Base-by-base conservation (phyloP, 2,329 filamentous ascomycete genomes). In the Ophiostoma ips region DNA sequence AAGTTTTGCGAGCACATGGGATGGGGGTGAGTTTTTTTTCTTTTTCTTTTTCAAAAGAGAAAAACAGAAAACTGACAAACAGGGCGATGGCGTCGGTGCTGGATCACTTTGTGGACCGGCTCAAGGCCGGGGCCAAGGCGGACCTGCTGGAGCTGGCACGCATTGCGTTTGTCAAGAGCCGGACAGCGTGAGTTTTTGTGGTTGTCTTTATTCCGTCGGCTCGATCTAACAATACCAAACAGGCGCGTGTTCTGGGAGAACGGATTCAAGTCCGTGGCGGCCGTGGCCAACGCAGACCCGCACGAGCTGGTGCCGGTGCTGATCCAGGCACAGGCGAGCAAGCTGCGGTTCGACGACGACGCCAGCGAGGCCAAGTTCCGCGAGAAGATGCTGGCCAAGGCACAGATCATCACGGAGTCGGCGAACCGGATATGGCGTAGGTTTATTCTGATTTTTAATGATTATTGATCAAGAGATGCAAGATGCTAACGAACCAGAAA, bases 1-100 rank as follows among this genome's bases (percentile, higher is more conserved):
- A 87, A 84, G 56, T 88, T 88, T 59, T 88, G 84, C 59, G 73
- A 86, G 56, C 73, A 77, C 16, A 87, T 89, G 84, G 78, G 74
- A 2, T 87, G 83, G 82, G 76, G 75, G 40, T 43, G 13, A 43
- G 40, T 72, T 64, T 31, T 15, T 30, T 10, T 16, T 8, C 33
- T 21, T 45, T 11, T 6, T 34, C 12, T 24, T 24, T 7, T 46
- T 36, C 16, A 2, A 18, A 7, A 19, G 35, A 2, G 19, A 30
- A 33, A 30, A 7, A 16, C 49, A 81, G 79, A 12, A 16, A 16
- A 36, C 35, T 36, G n/a, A 36, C 35, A 36, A 8, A 43, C 3
- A 43, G 40, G 1, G 78, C 83, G 58, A 75, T 88, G 61, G 77
- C 79, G 7, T 81, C 80, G 5, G 79, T 83, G 7, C 68, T 88